Evolutionary conservation across 495 filamentous ascomycete species (phyloP), one percentile per base, ranked within the genome.

Genomic region (Neurospora pannonica): DNA sequence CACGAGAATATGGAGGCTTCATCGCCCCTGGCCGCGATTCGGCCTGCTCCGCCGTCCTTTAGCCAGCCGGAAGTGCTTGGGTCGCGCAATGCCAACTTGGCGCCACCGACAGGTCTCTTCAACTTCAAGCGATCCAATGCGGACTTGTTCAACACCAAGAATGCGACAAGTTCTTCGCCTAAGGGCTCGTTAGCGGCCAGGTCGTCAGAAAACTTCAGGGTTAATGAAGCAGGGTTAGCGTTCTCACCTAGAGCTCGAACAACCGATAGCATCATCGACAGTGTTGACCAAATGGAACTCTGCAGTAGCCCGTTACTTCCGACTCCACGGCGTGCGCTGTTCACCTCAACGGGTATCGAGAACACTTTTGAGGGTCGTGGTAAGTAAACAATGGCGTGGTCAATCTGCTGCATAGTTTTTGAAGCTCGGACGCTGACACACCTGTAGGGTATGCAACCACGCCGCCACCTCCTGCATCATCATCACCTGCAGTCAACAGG

Each of bases 201-300:
- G 82, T 87, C 98, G 77, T 97, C 94, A 62, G 94, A 97, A 81
- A 99, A 98, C 85, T 97, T 98, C 78, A 94, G 94, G 76, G 91
- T 97, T 76, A 89, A 85, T 73, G 94, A 97, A 80, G 91, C 91
- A 76, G 97, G 94, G 95, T 97, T 80, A 81, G 82, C 86, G 75
- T 37, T 78, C 54, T 36, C 28, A 70, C 40, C 70, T 38, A n/a
- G 31, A 75, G 38, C 74, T 70, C 73, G 78, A 62, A 75, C 48
- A 11, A 19, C 11, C 40, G 40, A 71, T 72, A 48, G 48, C 21
- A 43, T 40, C 5, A 28, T 71, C 42, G 71, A 28, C 40, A 34
- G 69, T 76, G 73, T 78, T 84, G 72, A 84, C 76, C 76, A 48
- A 31, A 42, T 36, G 46, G 70, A 72, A 72, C 71, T 31, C n/a